Conservation (phyloP, 2,329 filamentous ascomycete species). For the Fusarium sp. region DNA sequence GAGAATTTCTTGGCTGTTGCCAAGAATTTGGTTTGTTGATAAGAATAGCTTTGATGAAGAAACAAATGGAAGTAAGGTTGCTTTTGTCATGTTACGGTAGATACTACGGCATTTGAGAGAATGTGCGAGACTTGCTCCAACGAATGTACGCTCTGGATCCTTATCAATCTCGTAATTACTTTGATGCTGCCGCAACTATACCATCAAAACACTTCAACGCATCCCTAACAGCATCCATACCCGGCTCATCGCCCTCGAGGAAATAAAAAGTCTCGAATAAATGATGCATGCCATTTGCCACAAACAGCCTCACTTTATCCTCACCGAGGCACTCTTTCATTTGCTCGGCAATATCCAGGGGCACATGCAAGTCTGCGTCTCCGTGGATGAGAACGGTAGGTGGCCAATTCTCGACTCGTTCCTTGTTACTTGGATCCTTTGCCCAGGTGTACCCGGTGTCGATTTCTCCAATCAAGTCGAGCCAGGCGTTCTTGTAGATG, state of each 20-base stretch:
- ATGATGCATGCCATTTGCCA: constrained; percentile 42
- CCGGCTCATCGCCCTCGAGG: constrained; percentile 43
- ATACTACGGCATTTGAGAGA: background rate
- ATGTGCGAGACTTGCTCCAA: background rate
- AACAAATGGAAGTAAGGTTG: background rate
- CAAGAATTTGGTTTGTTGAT: background rate
- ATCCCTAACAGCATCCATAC: constrained; percentile 42
- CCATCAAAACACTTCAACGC: constrained; percentile 39
- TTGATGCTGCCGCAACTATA: constrained; percentile 10
- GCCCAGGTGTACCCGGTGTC: constrained; percentile 49
- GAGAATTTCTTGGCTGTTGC: background rate
- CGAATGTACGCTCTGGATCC: background rate
- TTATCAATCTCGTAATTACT: background rate
- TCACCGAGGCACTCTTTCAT: constrained; percentile 41
- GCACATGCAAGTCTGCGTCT: constrained; percentile 43
- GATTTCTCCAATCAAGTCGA: constrained; percentile 40
- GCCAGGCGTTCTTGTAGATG: constrained; percentile 45
- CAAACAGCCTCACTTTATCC: constrained; percentile 41
- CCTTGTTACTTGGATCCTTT: constrained; percentile 9
- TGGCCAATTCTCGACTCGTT: constrained; percentile 42
- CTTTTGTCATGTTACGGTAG: background rate
- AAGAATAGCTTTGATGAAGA: background rate
- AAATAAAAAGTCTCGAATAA: constrained; percentile 45
- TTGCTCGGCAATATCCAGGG: constrained; percentile 41
- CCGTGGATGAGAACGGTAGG: constrained; percentile 49